A percentile compares a stretch with the other conserved stretches of the same genome.
Conservation (phyloP, 2,329 filamentous ascomycete genomes). For the Beauveria sp. region DNA sequence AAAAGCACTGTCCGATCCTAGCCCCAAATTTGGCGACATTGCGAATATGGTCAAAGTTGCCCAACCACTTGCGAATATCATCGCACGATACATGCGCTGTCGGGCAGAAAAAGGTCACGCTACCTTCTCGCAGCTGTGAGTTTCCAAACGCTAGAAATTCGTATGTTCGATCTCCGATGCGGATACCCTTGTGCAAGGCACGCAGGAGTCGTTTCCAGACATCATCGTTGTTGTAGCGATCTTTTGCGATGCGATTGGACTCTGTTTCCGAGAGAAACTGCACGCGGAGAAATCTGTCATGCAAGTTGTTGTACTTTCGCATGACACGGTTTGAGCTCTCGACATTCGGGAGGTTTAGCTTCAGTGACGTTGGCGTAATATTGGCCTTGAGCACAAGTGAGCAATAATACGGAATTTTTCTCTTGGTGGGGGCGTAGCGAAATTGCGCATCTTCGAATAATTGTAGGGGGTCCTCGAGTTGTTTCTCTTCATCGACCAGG, state of each 20-base stretch:
- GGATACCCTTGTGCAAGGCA: constrained; percentile 69
- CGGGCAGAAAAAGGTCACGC: constrained; percentile 86
- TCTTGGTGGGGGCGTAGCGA: background rate
- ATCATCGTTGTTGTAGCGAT: constrained; percentile 53
- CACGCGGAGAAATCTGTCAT: constrained; percentile 79
- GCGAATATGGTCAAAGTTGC: constrained; percentile 71
- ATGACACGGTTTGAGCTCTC: constrained; percentile 87
- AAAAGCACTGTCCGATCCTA: constrained; percentile 89
- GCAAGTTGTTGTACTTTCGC: constrained; percentile 57
- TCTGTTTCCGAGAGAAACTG: constrained; percentile 79
- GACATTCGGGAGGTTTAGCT: constrained; percentile 67
- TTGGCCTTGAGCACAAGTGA: constrained; percentile 66
- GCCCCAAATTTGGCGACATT: constrained; percentile 86
- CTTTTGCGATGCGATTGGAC: constrained; percentile 47
- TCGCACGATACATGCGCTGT: constrained; percentile 59
- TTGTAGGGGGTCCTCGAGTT: constrained; percentile 49
- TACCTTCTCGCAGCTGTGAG: constrained; percentile 86
- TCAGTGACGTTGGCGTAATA: constrained; percentile 78
- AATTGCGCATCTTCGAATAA: background rate
- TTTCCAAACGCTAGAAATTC: constrained; percentile 92
- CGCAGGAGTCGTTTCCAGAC: constrained; percentile 68
- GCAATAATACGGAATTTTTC: constrained; percentile 57
- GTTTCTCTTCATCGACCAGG: constrained; percentile 55
- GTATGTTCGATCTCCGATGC: constrained; percentile 73
- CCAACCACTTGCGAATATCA: constrained; percentile 80